A percentile compares a stretch with the other conserved stretches of the same genome.
These are phyloP conservation scores for Hanseniaspora mollemarum DNA, from an alignment of 805 yeast genomes.

Conservation along the genomic window DNA sequence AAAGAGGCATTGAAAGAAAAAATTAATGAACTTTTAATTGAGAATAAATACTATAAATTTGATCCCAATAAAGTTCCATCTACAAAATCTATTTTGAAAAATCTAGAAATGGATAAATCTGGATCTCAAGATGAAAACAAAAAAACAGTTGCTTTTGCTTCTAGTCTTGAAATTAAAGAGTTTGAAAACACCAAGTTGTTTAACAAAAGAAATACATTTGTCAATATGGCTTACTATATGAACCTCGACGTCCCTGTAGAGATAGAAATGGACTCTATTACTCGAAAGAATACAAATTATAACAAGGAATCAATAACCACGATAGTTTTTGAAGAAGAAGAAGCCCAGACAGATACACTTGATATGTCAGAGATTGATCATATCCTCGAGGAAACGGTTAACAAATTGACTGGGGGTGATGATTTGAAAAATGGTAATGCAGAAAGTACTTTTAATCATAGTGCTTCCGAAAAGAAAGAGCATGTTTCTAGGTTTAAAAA, in stretches of 20 bases:
- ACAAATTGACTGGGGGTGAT: constrained; percentile 27
- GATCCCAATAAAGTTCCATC: background rate
- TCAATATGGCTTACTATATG: constrained; percentile 15
- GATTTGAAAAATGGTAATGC: constrained; percentile 27
- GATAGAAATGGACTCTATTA: constrained; percentile 7
- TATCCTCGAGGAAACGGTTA: constrained; percentile 1
- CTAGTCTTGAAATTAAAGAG: constrained; percentile 26
- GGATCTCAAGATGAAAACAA: constrained; percentile 16
- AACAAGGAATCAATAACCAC: background rate
- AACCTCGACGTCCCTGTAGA: constrained; percentile 1
- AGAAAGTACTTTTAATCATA: constrained; percentile 17
- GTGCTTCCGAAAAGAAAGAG: constrained; percentile 14
- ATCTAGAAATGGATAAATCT: background rate
- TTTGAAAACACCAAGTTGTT: constrained; percentile 28
- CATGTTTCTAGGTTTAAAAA: constrained; percentile 28
- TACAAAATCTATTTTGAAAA: constrained; percentile 12
- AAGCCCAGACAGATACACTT: background rate
- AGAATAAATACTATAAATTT: background rate
- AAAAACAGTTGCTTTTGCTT: constrained; percentile 29
- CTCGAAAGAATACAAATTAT: background rate
- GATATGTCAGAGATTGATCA: constrained; percentile 2
- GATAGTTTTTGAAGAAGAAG: background rate
- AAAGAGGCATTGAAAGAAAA: constrained; percentile 24
- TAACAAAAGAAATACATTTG: constrained; percentile 26
- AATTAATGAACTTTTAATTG: constrained; percentile 21